A percentile compares a stretch with the other conserved stretches of the same genome.
Conservation (phyloP, 331 rosid genomes). For the Cydonia oblonga region DNA sequence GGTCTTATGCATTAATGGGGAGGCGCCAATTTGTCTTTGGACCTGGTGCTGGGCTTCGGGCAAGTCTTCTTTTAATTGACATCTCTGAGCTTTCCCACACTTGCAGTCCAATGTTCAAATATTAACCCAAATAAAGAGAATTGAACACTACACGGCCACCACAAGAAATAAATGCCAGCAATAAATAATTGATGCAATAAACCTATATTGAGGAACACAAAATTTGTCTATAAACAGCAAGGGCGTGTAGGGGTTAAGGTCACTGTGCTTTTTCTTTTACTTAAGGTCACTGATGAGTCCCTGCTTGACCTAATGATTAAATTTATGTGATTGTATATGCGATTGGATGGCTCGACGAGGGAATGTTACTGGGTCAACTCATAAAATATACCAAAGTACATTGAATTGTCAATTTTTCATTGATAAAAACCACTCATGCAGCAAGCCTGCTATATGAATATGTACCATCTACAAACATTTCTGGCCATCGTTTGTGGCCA, state of each 20-base stretch:
- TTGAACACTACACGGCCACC: no score
- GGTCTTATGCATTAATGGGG: no score
- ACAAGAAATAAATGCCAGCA: no score
- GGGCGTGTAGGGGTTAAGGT: neutral
- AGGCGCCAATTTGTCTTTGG: no score
- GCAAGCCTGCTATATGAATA: neutral
- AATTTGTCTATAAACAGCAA: no score
- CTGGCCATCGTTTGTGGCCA: slow-evolving; percentile 49
- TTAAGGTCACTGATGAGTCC: neutral
- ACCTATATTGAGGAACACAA: no score
- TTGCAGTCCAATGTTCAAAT: no score
- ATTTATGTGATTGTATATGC: neutral
- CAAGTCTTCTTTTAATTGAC: no score
- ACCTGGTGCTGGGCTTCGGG: no score
- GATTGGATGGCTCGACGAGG: slow-evolving; percentile 29
- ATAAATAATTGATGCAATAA: no score
- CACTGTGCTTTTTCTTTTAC: neutral
- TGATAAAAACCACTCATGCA: slow-evolving; percentile 23
- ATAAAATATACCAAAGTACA: slow-evolving; percentile 8
- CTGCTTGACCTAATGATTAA: neutral
- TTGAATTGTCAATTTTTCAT: slow-evolving; percentile 12
- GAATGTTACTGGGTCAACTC: slow-evolving; percentile 45
- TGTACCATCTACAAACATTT: slow-evolving; percentile 15
- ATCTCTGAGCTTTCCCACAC: no score
- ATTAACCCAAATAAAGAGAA: no score